A percentile compares a stretch with the other conserved stretches of the same genome.
These are phyloP conservation scores for Pterocarpus macrocarpus DNA, from an alignment of 306 rosid species.

Conservation along the genomic window DNA sequence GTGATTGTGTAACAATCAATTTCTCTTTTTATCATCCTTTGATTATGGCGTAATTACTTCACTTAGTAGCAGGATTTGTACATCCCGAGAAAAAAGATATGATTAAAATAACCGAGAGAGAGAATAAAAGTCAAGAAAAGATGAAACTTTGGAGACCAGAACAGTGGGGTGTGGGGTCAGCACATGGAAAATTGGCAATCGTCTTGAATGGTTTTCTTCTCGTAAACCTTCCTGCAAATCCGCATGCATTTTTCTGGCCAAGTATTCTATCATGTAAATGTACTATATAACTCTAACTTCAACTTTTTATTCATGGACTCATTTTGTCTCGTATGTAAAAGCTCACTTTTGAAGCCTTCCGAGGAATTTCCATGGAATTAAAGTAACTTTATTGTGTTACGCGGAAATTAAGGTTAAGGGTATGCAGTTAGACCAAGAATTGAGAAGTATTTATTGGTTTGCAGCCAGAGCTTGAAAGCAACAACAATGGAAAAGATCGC, in stretches of 20 bases:
- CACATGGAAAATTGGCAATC: not conserved
- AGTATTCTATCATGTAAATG: not conserved
- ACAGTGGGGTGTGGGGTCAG: not conserved
- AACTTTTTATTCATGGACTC: no score
- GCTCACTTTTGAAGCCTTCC: not conserved
- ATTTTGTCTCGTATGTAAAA: not conserved
- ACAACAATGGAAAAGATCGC: conserved; percentile 34
- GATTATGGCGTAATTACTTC: no score
- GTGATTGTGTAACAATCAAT: no score
- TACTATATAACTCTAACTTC: no score
- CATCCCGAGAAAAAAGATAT: no score
- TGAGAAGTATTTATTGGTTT: not conserved
- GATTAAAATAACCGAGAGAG: no score
- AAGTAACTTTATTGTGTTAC: not conserved
- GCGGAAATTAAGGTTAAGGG: not conserved
- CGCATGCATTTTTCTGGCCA: not conserved
- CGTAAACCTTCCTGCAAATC: not conserved
- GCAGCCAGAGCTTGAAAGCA: not conserved
- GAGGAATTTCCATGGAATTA: not conserved
- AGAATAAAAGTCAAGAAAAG: no score
- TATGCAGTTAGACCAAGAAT: not conserved
- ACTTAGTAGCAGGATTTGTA: no score
- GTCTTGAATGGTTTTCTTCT: not conserved
- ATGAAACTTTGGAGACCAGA: no score
- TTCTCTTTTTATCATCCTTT: no score